Evolutionary conservation across 768 basidiomycete genomes (phyloP).

Genomic region (Rhizopogon vinicolor): DNA sequence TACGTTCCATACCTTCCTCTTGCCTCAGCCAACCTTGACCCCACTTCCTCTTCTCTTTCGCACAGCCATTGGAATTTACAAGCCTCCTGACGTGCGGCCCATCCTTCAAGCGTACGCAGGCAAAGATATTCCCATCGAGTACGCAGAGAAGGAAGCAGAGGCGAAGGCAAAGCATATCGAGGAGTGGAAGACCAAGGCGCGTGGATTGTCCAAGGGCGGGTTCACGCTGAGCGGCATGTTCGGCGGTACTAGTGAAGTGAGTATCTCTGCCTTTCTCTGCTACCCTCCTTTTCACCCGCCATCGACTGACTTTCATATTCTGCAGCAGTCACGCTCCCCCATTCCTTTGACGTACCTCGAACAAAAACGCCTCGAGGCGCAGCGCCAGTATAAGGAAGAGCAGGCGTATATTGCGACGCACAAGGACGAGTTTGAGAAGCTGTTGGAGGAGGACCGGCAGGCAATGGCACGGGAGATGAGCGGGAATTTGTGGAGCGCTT

Average conservation of each 20-base stretch:
- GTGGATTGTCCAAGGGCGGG: constrained; percentile 31
- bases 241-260: constrained; percentile 28
- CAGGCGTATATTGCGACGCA: constrained; percentile 47
- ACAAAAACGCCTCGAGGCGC: constrained; percentile 46
- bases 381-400: constrained; percentile 47
- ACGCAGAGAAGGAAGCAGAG: constrained; percentile 83
- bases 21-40: background rate
- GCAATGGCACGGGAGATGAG: constrained; percentile 44
- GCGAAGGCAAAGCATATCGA: constrained; percentile 72
- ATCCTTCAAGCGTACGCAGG: constrained; percentile 82
- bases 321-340: constrained; percentile 22
- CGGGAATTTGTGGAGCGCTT: constrained; percentile 33
- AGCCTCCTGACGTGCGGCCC: constrained; percentile 80
- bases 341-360: constrained; percentile 49
- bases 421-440: constrained; percentile 44
- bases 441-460: constrained; percentile 49
- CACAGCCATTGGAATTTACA: constrained; percentile 89
- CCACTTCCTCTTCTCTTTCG: background rate
- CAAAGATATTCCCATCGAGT: constrained; percentile 86
- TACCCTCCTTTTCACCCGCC: background rate
- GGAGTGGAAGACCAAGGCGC: constrained; percentile 64
- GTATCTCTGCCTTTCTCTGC: background rate
- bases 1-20: constrained; percentile 21
- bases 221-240: constrained; percentile 46
- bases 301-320: background rate